Base-by-base conservation (phyloP, 352 stramenopile species). In the Pythium sp. region DNA sequence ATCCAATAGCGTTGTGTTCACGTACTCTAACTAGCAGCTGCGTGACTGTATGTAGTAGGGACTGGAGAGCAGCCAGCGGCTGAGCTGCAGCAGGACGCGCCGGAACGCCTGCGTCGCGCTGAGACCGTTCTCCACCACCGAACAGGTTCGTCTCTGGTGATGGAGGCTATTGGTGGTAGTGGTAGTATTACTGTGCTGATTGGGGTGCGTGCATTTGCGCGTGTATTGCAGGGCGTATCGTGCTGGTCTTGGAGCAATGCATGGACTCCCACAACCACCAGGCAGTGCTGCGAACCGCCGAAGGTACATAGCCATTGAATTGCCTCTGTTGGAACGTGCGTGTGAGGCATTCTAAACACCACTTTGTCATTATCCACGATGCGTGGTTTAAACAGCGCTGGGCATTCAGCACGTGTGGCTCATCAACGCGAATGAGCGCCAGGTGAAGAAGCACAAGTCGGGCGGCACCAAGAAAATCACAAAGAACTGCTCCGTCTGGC, bases 371-470 rank as follows among this genome's bases (percentile, higher is more conserved):
- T 15, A 6, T 49, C 2, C 20, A 49, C 6, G 41, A 15, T 20
- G 41, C 15, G 15, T 46, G n/a, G 12, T 5, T n/a, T 49, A 15
- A 51, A 51, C 46, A 74, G 91, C 91, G 22, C 72, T 98, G 46
- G 95, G 95, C n/a, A 82, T 98, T 5, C 93, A 98, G 80, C 79
- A 97, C 71, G 90, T 98, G 28, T 98, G 82, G 81, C 76, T 92
- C 64, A 83, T 91, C 65, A 75, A 82, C 47, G 65, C 82, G 58
- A 92, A 92, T 61, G 73, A 80, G 61, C 73, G 75, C 43, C 83
- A 91, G 64, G 72, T 89, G 55, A 91, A 91, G 70, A 87, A 78
- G 53, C 80, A 91, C 70, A 87, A 84, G 67, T 73, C 51, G 5
- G 78, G 77, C 63, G 76, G 78, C 56, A 74, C 68, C 28, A 91